Conservation (phyloP, 2,329 filamentous ascomycete species). For the Pseudocercospora ulei region DNA sequence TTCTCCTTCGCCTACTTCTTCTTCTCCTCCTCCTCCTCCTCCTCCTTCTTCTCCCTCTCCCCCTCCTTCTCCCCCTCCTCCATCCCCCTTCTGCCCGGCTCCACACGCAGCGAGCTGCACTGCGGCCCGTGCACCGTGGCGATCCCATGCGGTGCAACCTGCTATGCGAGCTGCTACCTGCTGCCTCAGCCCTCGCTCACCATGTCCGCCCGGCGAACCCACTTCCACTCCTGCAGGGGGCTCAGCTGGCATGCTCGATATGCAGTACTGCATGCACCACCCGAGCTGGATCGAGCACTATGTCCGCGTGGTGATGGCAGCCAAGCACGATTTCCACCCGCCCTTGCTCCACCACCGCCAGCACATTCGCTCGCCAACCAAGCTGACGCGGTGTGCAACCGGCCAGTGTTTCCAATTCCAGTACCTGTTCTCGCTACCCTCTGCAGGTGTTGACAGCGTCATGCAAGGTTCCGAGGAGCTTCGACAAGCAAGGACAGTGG, state of each 20-base stretch:
- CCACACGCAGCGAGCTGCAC: too few species aligned
- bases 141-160: too few species aligned
- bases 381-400: slow-evolving; percentile 2
- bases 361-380: slow-evolving; percentile 4
- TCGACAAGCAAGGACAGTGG: slow-evolving; percentile 9
- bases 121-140: too few species aligned
- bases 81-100: too few species aligned
- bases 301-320: not conserved
- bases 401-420: slow-evolving; percentile 11
- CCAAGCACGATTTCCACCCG: not conserved
- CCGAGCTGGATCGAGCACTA: slow-evolving; percentile 7
- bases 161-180: too few species aligned
- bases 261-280: slow-evolving; percentile 3
- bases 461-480: slow-evolving; percentile 8
- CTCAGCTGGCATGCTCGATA: slow-evolving; percentile 8
- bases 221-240: slow-evolving; percentile 5
- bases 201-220: not conserved
- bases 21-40: too few species aligned
- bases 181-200: not conserved
- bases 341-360: slow-evolving; percentile 6
- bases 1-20: too few species aligned
- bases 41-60: too few species aligned
- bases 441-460: slow-evolving; percentile 8
- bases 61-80: too few species aligned
- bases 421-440: slow-evolving; percentile 4